These are phyloP conservation scores for Tuber melanosporum DNA, from an alignment of 495 filamentous ascomycete species.

Conservation along the genomic window DNA sequence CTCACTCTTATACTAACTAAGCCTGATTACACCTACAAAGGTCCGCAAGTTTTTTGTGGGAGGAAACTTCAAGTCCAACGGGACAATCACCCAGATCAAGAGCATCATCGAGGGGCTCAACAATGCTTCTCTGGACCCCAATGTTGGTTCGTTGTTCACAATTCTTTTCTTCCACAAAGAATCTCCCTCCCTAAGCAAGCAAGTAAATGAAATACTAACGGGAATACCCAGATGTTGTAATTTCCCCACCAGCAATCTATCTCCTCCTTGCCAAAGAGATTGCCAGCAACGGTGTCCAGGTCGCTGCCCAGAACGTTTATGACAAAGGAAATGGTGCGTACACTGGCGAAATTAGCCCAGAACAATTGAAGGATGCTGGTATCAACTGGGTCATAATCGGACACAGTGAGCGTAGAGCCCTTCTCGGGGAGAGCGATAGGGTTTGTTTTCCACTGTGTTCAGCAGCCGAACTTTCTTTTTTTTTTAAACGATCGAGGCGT, in stretches of 20 bases:
- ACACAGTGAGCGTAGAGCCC: slow-evolving; percentile 84
- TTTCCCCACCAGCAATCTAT: slow-evolving; percentile 85
- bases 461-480: background rate
- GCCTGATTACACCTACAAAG: slow-evolving; percentile 8
- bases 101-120: slow-evolving; percentile 84
- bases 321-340: slow-evolving; percentile 95
- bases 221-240: slow-evolving; percentile 67
- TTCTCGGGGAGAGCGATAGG: slow-evolving; percentile 75
- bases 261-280: slow-evolving; percentile 74
- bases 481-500: background rate
- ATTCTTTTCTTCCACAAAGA: slow-evolving; percentile 16
- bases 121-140: slow-evolving; percentile 62
- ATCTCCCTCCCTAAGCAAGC: background rate
- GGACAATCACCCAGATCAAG: slow-evolving; percentile 75
- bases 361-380: slow-evolving; percentile 78
- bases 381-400: slow-evolving; percentile 87
- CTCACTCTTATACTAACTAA: background rate
- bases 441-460: slow-evolving; percentile 5
- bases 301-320: slow-evolving; percentile 92
- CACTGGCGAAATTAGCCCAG: slow-evolving; percentile 90
- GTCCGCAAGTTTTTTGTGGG: slow-evolving; percentile 98
- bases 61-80: slow-evolving; percentile 99
- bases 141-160: slow-evolving; percentile 52
- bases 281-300: slow-evolving; percentile 54
- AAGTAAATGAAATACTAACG: slow-evolving; percentile 18